phyloP scores from a whole-genome alignment of 768 basidiomycete species.

The Termitomyces sp. region DNA sequence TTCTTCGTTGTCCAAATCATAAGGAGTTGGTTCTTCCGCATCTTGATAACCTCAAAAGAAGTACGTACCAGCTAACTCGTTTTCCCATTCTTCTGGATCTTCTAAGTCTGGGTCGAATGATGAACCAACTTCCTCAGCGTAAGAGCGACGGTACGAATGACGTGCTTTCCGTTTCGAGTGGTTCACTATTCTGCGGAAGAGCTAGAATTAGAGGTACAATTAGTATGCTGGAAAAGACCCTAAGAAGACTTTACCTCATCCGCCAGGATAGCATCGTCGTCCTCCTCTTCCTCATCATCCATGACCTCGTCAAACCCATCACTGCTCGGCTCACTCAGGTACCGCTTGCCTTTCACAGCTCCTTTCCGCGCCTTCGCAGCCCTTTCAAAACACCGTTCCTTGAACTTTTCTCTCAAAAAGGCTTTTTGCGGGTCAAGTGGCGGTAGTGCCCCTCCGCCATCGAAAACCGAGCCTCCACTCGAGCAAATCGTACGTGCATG shows the following conservation, averaged over 20 bases:
- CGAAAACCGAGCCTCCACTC: slow-evolving; percentile 19
- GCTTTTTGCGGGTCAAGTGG: slow-evolving; percentile 38
- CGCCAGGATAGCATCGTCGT: slow-evolving; percentile 58
- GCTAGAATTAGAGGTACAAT: slow-evolving; percentile 28
- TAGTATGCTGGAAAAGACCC: not conserved
- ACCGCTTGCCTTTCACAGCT: slow-evolving; percentile 35
- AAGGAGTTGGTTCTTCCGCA: slow-evolving; percentile 27
- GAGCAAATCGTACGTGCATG: slow-evolving; percentile 6
- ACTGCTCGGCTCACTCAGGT: slow-evolving; percentile 36
- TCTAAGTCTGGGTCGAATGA: slow-evolving; percentile 74
- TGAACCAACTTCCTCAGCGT: slow-evolving; percentile 63
- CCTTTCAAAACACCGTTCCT: slow-evolving; percentile 56
- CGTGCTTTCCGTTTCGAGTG: slow-evolving; percentile 42
- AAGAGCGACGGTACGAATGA: slow-evolving; percentile 58
- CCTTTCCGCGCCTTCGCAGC: slow-evolving; percentile 50
- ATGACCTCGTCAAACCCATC: slow-evolving; percentile 37
- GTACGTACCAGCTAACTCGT: slow-evolving; percentile 38
- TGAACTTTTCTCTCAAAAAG: slow-evolving; percentile 56
- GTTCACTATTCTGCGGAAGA: slow-evolving; percentile 61
- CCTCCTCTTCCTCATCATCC: slow-evolving; percentile 45
- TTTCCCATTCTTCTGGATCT: slow-evolving; percentile 56
- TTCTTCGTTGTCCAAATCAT: slow-evolving; percentile 51
- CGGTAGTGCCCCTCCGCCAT: slow-evolving; percentile 5
- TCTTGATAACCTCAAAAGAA: not conserved
- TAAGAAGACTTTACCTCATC: slow-evolving; percentile 43